Base-by-base conservation (phyloP, 78 protist species). In the Dictyostelium brefeldianum region DNA sequence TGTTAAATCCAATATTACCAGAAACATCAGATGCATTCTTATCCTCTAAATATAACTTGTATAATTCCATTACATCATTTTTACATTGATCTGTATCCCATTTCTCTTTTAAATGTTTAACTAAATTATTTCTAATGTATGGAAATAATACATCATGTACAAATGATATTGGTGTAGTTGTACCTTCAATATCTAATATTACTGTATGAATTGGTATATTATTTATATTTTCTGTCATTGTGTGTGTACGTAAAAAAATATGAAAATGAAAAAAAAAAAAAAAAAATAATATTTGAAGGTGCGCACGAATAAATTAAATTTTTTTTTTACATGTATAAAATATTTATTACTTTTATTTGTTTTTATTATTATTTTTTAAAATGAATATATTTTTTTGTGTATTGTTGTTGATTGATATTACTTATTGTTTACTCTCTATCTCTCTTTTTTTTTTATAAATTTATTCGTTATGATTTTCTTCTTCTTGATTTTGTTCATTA, bases 141-240 rank as follows among this genome's bases (percentile, higher is more conserved):
- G 98, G 98, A 62, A 97, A 97, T 51, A 97, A 74, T 5, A 91
- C 97, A 70, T 85, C 93, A 69, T 79, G 80, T 75, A 97, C 98
- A 75, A 97, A 97, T 74, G 96, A 41, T 50, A 97, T 91, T 57
- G 98, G 95, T 64, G 98, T 97, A 10, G 98, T 97, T 18, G 98
- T 97, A 53, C 96, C 96, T 27, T 93, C 96, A 56, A 93, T 93
- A 84, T 95, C 94, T n/a, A 95, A 69, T 31, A 95, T 74, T 12
- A 83, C 87, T 73, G 82, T 53, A 56, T 70, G 53, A 15, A 50
- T 87, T 36, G 43, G 43, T 36, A 2, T 36, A 36, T 36, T 36
- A 36, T 36, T 36, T 36, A 2, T 36, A 17, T n/a, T 54, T 20
- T 11, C n/a, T 57, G 78, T 53, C 81, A 69, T 83, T 29, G 18